Evolutionary conservation across 257 asterid species (phyloP), one percentile per base, ranked within the genome.

Genomic region (Capsicum chinense): DNA sequence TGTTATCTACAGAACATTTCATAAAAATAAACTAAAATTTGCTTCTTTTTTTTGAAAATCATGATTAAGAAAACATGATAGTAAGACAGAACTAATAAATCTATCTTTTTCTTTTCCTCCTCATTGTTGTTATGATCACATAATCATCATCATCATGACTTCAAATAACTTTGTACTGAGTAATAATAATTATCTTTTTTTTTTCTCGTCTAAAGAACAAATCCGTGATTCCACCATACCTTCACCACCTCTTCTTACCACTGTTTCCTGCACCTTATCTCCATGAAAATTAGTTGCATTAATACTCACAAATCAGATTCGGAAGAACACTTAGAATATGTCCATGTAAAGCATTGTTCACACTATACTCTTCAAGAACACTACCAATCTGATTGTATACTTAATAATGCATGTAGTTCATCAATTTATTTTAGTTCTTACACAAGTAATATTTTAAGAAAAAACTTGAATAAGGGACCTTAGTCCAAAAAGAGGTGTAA

Each of bases 151-250:
- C 10, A 66, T 82, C 47, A 87, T 85, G 9, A 79, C 35, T 68
- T 39, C 87, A 79, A 14, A 39, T 39, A 39, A 59, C 78, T 83
- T 89, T 88, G 89, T 81, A 44, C 39, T 56, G 66, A 79, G 69
- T 80, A 88, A 92, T 92, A 87, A 90, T 92, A 63, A 63, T 39
- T 3, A 6, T 52, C 37, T 15, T 52, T 7, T 76, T 74, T 74
- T 76, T 17, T 89, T 86, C 91, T 87, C 86, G 39, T 92, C 94
- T 84, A 93, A 91, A 85, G 95, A 92, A 90, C 88, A 83, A 86
- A 92, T 84, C 95, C 97, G 91, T 62, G 93, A 88, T 85, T 93
- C 98, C 89, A 88, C 86, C 93, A 84, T 90, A 88, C 93, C 97
- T 90, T 85, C 93, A 16, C 89, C 93, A 26, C 90, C 89, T 81